Evolutionary conservation across 2,329 filamentous ascomycete species (phyloP), one percentile per base, ranked within the genome.

Genomic region (Colletotrichum sp.): DNA sequence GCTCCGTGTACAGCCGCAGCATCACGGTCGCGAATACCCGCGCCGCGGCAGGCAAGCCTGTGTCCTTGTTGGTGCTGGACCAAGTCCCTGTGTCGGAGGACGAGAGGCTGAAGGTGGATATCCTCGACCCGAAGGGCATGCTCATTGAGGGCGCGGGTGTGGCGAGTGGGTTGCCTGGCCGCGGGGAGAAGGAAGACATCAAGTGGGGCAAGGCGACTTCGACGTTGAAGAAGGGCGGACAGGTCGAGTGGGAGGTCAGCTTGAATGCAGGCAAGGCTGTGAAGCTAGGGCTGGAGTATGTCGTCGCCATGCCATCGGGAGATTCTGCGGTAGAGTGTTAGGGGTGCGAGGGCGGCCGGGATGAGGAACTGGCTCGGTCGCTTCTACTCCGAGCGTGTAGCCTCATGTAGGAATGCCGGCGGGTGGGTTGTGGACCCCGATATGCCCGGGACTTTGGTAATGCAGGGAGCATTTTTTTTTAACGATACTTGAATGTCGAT

Each of bases 71-170:
- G 2, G 88, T 93, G 30, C 80, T 91, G 4, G 92, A 93, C 77
- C 91, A 93, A 82, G 84, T 93, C 3, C 92, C 91, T 5, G 85
- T 93, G n/a, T 91, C 88, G 26, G 88, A 93, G 81, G 91, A 93
- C 70, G 91, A 92, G 80, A 84, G 87, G 55, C 83, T 93, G 8
- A 84, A 85, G 6, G 86, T 93, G 10, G 87, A 89, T 2, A 80
- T 93, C 36, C 77, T 87, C 18, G 81, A 83, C 22, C 92, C 92
- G 1, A 82, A 82, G 5, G 90, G 89, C 0, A 77, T 93, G 57
- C 79, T 79, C 1, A 77, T 82, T 5, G 86, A 84, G 1, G 87
- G 87, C 2, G 79, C 84, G 2, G 74, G 79, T 3, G 84, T 89
- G 5, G 60, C 79, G 0, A 81, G 85, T 1, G 88, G 88, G 0